Base-by-base conservation (phyloP, 2,329 filamentous ascomycete genomes). In the Pseudocercospora cruenta region DNA sequence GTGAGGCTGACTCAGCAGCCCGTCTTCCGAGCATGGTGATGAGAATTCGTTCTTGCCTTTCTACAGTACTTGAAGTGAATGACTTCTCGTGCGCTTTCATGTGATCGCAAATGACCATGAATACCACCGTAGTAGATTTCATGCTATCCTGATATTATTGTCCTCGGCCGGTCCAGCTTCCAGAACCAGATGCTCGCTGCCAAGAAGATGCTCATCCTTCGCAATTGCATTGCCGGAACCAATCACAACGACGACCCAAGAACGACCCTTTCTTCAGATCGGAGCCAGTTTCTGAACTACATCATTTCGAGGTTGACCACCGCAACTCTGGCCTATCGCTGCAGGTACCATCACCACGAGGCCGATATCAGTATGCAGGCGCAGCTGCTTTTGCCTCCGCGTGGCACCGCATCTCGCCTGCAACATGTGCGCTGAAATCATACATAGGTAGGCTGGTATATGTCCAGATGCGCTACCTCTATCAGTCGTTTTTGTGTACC, bases 371-470 rank as follows among this genome's bases (percentile, higher is more conserved):
- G 57, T 36, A 66, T 68, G 64, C 64, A 66, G 64, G 61, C 58
- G 62, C 61, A 39, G 12, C 36, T 57, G 24, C 39, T 45, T 54
- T 31, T 63, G 26, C 33, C 58, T 39, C 39, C 51, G 21, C 19
- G 58, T 58, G 53, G 26, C 33, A 67, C 26, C 58, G 53, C 58
- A 57, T 24, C 16, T 62, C 62, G 60, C 61, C 58, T 62, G 83
- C 82, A 1, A 82, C 81, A 19, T 82, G 80, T 61, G 47, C 60
- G 39, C 31, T 45, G 2, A 47, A 24, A 31, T 28, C 51, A 54
- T 54, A 31, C 51, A 28, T 24, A 59, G 24, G 19, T 43, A 65
- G 19, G 16, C 59, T 59, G n/a, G 39, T 36, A 14, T 26, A 54
- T 58, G 53, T 14, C 36, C 8, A 28, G 31, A 16, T 9, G 9